Percentiles rank a stretch among this genome's conserved stretches.
Conservation (phyloP, 139 green algal species). For the Spirogloea muscicola region DNA sequence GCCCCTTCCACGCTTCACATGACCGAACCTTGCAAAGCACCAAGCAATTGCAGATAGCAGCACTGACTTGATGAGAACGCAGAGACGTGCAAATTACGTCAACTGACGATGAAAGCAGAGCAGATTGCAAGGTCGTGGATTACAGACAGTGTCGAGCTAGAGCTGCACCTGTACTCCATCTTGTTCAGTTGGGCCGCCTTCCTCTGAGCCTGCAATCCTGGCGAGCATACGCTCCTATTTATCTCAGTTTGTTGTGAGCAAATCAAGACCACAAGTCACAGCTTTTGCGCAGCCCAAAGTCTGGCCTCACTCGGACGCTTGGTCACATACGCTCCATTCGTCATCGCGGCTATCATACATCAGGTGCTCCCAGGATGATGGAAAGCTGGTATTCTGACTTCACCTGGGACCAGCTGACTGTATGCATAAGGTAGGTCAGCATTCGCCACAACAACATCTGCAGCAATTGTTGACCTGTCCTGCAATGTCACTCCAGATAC, state of each 20-base stretch:
- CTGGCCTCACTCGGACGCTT: too few relatives aligned
- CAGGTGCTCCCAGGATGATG: background rate
- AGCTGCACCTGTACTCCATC: too few relatives aligned
- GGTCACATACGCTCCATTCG: background rate
- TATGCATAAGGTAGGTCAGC: slow-evolving; percentile 35
- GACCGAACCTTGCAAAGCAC: background rate
- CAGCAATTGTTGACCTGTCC: slow-evolving; percentile 51
- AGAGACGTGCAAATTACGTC: too few relatives aligned
- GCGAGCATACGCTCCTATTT: too few relatives aligned
- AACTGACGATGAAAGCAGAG: too few relatives aligned
- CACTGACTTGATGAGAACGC: background rate
- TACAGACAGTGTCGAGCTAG: too few relatives aligned
- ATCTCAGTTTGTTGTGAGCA: background rate
- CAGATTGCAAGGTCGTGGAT: too few relatives aligned
- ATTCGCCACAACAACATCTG: slow-evolving; percentile 66
- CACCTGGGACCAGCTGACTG: background rate
- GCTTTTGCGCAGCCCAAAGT: too few relatives aligned
- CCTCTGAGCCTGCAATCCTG: too few relatives aligned
- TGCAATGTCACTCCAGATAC: slow-evolving; percentile 62
- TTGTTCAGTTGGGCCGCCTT: too few relatives aligned
- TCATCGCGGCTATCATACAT: background rate
- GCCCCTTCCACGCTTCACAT: too few relatives aligned
- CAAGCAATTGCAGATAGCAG: background rate
- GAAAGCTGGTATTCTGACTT: background rate
- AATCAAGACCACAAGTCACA: background rate